Conservation (phyloP, 1,139 yeast genomes). For the Nadsonia commutata region DNA sequence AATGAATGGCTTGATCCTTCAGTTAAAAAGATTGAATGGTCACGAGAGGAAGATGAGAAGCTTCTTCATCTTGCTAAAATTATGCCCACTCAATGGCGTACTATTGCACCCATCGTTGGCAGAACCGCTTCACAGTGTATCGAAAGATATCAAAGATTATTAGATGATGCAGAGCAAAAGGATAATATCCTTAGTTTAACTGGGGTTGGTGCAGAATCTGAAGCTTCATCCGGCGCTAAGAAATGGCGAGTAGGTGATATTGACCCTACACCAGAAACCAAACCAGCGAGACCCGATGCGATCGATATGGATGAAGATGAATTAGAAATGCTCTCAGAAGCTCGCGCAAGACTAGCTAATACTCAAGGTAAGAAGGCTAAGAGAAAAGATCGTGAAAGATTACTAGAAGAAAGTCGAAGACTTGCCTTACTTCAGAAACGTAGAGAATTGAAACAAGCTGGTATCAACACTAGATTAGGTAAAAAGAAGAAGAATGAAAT, state of each 20-base stretch:
- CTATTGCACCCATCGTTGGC: constrained; percentile 66
- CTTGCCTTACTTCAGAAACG: constrained; percentile 68
- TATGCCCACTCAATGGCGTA: constrained; percentile 90
- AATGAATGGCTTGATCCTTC: constrained; percentile 73
- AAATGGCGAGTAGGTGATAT: constrained; percentile 34
- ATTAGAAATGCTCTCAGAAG: constrained; percentile 84
- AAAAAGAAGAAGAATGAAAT: constrained; percentile 41
- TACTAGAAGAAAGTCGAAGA: constrained; percentile 59
- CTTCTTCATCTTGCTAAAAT: constrained; percentile 51
- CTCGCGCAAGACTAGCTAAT: constrained; percentile 79
- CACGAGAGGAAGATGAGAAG: constrained; percentile 61
- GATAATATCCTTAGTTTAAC: background rate
- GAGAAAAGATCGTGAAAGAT: constrained; percentile 73
- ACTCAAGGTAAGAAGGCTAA: constrained; percentile 94
- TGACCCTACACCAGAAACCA: constrained; percentile 63
- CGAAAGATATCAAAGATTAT: constrained; percentile 67
- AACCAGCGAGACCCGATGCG: constrained; percentile 70
- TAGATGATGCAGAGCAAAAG: constrained; percentile 36
- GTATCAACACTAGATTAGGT: constrained; percentile 44
- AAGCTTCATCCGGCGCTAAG: constrained; percentile 20
- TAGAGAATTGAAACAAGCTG: constrained; percentile 77
- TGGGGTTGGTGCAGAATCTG: constrained; percentile 15
- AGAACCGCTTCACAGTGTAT: constrained; percentile 80
- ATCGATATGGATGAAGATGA: constrained; percentile 79
- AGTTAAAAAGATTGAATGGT: constrained; percentile 52